Base-by-base conservation (phyloP, 2,329 filamentous ascomycete species). In the Pleomassaria siparia region DNA sequence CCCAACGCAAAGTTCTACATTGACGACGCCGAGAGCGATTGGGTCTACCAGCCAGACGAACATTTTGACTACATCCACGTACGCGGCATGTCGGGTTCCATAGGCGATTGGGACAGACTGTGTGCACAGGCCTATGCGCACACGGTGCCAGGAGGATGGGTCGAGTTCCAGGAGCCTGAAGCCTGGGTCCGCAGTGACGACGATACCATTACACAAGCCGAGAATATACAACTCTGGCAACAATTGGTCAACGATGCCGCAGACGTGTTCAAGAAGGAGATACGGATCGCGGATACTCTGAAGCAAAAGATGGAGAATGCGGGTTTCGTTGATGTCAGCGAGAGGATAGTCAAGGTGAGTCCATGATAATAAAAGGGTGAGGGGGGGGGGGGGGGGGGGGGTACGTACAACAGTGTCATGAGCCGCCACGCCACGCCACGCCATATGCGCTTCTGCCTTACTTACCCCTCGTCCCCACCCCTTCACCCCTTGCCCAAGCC, bases 1-100 rank as follows among this genome's bases (percentile, higher is more conserved):
- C 64, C 71, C 0, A 73, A 74, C 46, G 62, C 63, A 21, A 65
- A 66, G 43, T 74, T 74, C 60, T 67, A 72, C 54, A 68, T 74
- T 44, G 72, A 74, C 58, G 70, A 74, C 46, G 65, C 64, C 42
- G 70, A 74, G 49, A 55, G 59, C 26, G 66, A 71, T 13, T 74
- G 72, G 72, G 55, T 69, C 4, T 70, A 69, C 29, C 35, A 44
- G 8, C 44, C 55, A 11, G 48, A 55, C 39, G 71, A 77, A 44
- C 47, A 46, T 2, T 71, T 69, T 46, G 66, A 71, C 50, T 65
- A 61, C 43, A 66, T 71, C 18, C 67, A 71, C 47, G 50, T 53
- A 33, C 63, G 69, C 28, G 63, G 61, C 40, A 36, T 72, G 51
- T 52, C 45, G 9, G 64, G 65, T 13, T 45, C 54, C 18, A 67